These are phyloP conservation scores for Isatis lusitanica DNA, from an alignment of 441 rosid species.

Conservation along the genomic window DNA sequence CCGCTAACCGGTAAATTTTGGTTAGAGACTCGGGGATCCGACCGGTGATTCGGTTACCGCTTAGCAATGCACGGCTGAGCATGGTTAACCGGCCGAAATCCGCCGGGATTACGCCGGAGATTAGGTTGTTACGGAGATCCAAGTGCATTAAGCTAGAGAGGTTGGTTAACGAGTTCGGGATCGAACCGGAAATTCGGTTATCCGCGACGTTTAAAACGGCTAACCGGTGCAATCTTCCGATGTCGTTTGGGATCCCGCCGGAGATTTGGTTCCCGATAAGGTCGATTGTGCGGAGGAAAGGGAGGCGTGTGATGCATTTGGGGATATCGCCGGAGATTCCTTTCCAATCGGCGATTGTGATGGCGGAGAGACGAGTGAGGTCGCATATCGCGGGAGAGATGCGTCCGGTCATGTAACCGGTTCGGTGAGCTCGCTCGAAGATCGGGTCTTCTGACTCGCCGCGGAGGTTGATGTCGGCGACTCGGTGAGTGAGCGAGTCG, in stretches of 20 bases:
- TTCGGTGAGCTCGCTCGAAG: constrained; percentile 48
- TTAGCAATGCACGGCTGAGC: constrained; percentile 80
- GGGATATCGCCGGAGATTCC: constrained; percentile 84
- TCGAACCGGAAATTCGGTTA: constrained; percentile 60
- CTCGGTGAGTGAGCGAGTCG: constrained; percentile 54
- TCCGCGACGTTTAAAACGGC: constrained; percentile 80
- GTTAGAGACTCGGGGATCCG: constrained; percentile 59
- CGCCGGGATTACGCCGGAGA: constrained; percentile 61
- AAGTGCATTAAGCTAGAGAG: constrained; percentile 76
- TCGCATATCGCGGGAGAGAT: constrained; percentile 57
- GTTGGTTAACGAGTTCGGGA: constrained; percentile 59
- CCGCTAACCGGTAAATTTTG: constrained; percentile 72
- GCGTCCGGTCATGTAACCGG: constrained; percentile 66
- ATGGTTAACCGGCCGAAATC: constrained; percentile 56
- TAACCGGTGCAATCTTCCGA: constrained; percentile 61
- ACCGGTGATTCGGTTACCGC: constrained; percentile 63
- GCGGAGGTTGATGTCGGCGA: constrained; percentile 71
- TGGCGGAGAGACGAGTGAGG: constrained; percentile 54
- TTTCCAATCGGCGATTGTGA: constrained; percentile 84
- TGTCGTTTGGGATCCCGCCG: constrained; percentile 61
- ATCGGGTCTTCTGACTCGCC: constrained; percentile 74
- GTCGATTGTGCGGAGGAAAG: constrained; percentile 75
- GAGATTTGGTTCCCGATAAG: constrained; percentile 67
- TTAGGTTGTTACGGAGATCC: constrained; percentile 67
- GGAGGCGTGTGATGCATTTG: constrained; percentile 52